A percentile compares a stretch with the other conserved stretches of the same genome.
Conservation (phyloP, 2,329 filamentous ascomycete species). For the Verticillium nonalfalfae region DNA sequence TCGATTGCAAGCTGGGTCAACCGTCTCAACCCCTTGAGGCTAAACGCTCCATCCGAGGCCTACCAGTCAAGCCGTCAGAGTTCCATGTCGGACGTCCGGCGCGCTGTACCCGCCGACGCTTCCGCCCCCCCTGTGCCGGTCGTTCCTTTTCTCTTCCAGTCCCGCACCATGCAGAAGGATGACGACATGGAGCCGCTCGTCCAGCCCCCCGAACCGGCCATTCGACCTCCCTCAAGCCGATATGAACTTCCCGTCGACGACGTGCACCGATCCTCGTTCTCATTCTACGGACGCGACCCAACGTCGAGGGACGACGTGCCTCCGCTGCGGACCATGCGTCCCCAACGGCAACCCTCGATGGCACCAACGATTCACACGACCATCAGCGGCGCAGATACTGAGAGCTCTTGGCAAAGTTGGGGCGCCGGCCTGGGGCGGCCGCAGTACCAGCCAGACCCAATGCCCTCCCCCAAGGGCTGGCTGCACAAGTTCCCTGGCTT, state of each 20-base stretch:
- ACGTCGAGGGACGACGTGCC: background rate
- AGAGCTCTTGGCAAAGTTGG: conserved; percentile 12
- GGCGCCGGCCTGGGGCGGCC: conserved; percentile 6
- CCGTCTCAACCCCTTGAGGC: conserved; percentile 16
- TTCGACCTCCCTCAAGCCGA: background rate
- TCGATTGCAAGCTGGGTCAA: conserved; percentile 18
- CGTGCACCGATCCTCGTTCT: conserved; percentile 5
- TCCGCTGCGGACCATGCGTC: background rate
- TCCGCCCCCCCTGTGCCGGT: conserved; percentile 5
- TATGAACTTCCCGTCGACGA: background rate
- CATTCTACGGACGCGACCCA: conserved; percentile 3
- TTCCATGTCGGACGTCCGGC: background rate
- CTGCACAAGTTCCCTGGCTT: conserved; percentile 11
- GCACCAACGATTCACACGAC: conserved; percentile 6
- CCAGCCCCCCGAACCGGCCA: background rate
- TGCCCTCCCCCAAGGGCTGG: conserved; percentile 4
- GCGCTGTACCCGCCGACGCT: background rate
- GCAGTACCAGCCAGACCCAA: background rate
- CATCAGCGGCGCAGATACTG: conserved; percentile 3
- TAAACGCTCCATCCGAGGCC: conserved; percentile 10
- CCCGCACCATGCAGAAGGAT: background rate
- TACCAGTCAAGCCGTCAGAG: background rate
- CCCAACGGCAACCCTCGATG: conserved; percentile 6
- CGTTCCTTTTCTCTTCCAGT: conserved; percentile 5
- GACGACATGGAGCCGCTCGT: conserved; percentile 1